A percentile compares a stretch with the other conserved stretches of the same genome.
phyloP scores from a whole-genome alignment of 768 basidiomycete species.

The Nidularia sp. region DNA sequence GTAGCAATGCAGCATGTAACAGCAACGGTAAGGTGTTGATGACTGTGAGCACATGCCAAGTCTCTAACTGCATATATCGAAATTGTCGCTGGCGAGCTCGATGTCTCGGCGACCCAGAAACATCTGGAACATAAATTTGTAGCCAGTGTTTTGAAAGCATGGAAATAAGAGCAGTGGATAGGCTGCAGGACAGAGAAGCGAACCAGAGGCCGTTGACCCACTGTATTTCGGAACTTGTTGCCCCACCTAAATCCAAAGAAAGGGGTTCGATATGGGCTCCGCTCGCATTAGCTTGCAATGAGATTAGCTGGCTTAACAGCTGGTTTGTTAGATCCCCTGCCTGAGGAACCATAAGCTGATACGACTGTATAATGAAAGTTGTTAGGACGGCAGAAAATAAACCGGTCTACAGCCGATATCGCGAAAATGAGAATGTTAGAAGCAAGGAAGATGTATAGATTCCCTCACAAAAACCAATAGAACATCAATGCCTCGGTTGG shows the following conservation, averaged over 20 bases:
- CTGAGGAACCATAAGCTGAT: constrained; percentile 29
- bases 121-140: constrained; percentile 24
- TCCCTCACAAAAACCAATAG: constrained; percentile 38
- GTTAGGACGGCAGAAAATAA: constrained; percentile 40
- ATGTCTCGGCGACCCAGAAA: constrained; percentile 31
- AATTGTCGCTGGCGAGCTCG: constrained; percentile 33
- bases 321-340: constrained; percentile 27
- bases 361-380: constrained; percentile 39
- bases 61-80: constrained; percentile 26
- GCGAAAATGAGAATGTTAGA: background rate
- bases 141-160: constrained; percentile 46
- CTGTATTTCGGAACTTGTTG: constrained; percentile 18
- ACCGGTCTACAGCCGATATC: constrained; percentile 25
- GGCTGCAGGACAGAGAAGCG: constrained; percentile 34
- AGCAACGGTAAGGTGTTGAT: constrained; percentile 35
- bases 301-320: constrained; percentile 25
- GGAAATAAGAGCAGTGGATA: constrained; percentile 37
- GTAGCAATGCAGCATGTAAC: constrained; percentile 32
- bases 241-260: background rate
- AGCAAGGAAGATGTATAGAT: background rate
- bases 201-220: constrained; percentile 47
- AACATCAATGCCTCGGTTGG: constrained; percentile 38
- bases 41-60: constrained; percentile 34
- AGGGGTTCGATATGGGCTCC: background rate
- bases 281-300: constrained; percentile 15